phyloP scores from a whole-genome alignment of 1,284 basidiomycete genomes.

The Tilletia horrida region DNA sequence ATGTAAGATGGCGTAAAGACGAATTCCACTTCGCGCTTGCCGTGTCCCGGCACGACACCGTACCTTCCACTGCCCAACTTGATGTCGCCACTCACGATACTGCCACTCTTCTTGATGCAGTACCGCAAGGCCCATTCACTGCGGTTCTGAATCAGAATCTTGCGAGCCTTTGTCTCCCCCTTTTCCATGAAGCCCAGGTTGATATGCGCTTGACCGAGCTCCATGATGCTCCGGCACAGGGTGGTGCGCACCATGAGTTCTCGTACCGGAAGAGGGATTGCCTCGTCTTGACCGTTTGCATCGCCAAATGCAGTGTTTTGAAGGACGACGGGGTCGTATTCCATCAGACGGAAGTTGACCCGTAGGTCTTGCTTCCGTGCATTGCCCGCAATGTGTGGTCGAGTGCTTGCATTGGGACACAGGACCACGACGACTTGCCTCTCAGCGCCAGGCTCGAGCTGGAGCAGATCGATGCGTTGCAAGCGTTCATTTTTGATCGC shows the following conservation, averaged over 20 bases:
- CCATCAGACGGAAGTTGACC: slow-evolving; percentile 58
- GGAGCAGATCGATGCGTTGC: slow-evolving; percentile 55
- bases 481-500: slow-evolving; percentile 56
- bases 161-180: slow-evolving; percentile 58
- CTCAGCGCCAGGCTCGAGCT: slow-evolving; percentile 52
- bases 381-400: slow-evolving; percentile 57
- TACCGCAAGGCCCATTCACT: slow-evolving; percentile 58
- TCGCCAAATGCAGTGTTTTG: slow-evolving; percentile 1
- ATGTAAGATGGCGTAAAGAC: slow-evolving; percentile 55
- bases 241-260: slow-evolving; percentile 59
- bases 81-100: slow-evolving; percentile 60
- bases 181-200: slow-evolving; percentile 61
- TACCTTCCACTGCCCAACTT: slow-evolving; percentile 58
- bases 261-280: slow-evolving; percentile 58
- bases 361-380: slow-evolving; percentile 59
- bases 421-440: slow-evolving; percentile 58
- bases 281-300: slow-evolving; percentile 38
- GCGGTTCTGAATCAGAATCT: slow-evolving; percentile 59
- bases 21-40: slow-evolving; percentile 59
- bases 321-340: slow-evolving; percentile 53
- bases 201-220: slow-evolving; percentile 60
- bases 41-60: slow-evolving; percentile 60
- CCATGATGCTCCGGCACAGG: slow-evolving; percentile 58
- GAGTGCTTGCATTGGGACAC: slow-evolving; percentile 58
- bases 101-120: slow-evolving; percentile 60